Conservation (phyloP, 1,139 yeast species). For the Meyerozyma athensensis region DNA sequence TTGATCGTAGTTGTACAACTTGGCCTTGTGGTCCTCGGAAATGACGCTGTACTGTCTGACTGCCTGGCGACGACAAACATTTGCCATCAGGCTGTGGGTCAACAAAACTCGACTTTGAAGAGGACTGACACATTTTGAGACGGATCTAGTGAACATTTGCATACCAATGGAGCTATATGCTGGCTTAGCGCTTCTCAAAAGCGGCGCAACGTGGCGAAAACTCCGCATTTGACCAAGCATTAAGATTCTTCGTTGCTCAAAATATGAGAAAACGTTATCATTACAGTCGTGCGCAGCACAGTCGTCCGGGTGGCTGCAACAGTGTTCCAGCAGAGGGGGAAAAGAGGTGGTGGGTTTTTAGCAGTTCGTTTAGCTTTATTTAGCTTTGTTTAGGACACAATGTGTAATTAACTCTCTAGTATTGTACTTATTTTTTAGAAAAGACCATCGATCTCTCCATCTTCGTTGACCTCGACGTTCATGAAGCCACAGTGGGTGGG, state of each 20-base stretch:
- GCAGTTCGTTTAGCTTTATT: not conserved
- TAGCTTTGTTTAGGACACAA: too few species aligned
- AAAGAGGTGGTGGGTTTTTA: too few species aligned
- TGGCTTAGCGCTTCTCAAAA: too few species aligned
- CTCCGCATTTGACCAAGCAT: not conserved
- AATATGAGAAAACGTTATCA: not conserved
- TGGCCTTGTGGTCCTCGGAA: slow-evolving; percentile 30
- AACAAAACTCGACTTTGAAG: not conserved
- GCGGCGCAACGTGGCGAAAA: not conserved
- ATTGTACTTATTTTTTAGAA: slow-evolving; percentile 31
- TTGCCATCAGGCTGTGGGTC: not conserved
- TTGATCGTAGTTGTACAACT: slow-evolving; percentile 50
- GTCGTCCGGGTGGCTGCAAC: too few species aligned
- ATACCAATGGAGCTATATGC: too few species aligned
- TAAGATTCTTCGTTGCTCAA: not conserved
- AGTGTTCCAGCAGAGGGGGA: too few species aligned
- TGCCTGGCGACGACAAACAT: not conserved
- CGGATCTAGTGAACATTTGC: not conserved
- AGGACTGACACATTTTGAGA: not conserved
- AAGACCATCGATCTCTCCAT: slow-evolving; percentile 76
- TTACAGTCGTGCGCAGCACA: slow-evolving; percentile 1
- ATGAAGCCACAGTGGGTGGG: slow-evolving; percentile 81
- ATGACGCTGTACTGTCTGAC: slow-evolving; percentile 1
- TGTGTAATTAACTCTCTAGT: too few species aligned
- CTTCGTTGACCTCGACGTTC: slow-evolving; percentile 77